Evolutionary conservation across 768 basidiomycete species (phyloP).

Genomic region (Gloeostereum incarnatum): DNA sequence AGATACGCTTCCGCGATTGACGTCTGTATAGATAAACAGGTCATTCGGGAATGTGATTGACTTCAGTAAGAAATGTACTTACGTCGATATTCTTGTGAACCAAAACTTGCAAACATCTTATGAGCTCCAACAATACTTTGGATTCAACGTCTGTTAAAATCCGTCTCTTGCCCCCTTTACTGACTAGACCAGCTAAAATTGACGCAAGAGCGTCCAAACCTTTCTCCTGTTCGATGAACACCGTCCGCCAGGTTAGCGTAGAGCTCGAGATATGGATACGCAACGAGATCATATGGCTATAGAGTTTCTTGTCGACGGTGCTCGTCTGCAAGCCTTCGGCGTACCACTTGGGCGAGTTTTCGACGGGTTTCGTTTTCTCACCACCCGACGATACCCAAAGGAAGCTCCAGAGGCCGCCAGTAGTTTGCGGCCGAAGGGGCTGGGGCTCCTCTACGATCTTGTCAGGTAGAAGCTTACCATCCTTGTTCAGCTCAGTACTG

Average conservation of each 20-base stretch:
- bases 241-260: constrained; percentile 65
- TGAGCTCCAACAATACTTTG: constrained; percentile 58
- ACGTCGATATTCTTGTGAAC: constrained; percentile 88
- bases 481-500: constrained; percentile 18
- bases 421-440: constrained; percentile 52
- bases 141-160: constrained; percentile 56
- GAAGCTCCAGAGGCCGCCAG: constrained; percentile 67
- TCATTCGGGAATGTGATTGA: constrained; percentile 6
- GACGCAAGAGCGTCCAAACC: constrained; percentile 58
- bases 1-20: constrained; percentile 61
- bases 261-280: constrained; percentile 84
- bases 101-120: constrained; percentile 74
- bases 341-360: constrained; percentile 44
- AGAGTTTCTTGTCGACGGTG: constrained; percentile 46
- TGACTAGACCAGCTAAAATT: constrained; percentile 51
- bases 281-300: constrained; percentile 73
- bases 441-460: constrained; percentile 23
- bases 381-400: constrained; percentile 72
- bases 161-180: constrained; percentile 57
- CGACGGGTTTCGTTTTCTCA: constrained; percentile 23
- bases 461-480: constrained; percentile 8
- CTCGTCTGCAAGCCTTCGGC: constrained; percentile 47
- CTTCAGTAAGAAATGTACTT: constrained; percentile 15
- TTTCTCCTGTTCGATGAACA: constrained; percentile 56
- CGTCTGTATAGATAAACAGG: constrained; percentile 45